Conservation (phyloP, 352 stramenopile genomes). For the Pythium sukuiense region DNA sequence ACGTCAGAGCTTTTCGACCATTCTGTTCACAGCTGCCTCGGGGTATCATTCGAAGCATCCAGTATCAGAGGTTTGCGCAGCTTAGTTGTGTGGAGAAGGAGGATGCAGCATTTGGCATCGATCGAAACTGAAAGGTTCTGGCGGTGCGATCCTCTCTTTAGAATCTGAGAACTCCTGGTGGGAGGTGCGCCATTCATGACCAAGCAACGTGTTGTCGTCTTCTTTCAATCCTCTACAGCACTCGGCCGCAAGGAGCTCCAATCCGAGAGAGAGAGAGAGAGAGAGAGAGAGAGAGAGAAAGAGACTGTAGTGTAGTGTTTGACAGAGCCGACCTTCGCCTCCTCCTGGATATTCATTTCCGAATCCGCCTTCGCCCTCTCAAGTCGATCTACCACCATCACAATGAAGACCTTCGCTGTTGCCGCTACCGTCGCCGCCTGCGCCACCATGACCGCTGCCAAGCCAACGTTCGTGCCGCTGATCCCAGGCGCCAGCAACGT, state of each 20-base stretch:
- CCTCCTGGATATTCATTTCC: constrained; percentile 10
- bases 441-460: constrained; percentile 19
- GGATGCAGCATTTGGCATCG: background rate
- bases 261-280: too few species aligned
- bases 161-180: background rate
- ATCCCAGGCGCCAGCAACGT: constrained; percentile 26
- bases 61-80: background rate
- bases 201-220: too few species aligned
- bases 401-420: constrained; percentile 21
- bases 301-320: too few species aligned
- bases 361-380: constrained; percentile 11
- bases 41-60: background rate
- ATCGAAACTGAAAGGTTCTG: background rate
- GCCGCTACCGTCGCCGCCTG: constrained; percentile 10
- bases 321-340: background rate
- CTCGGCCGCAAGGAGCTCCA: too few species aligned
- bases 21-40: background rate
- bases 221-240: too few species aligned
- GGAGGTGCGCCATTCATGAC: background rate
- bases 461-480: constrained; percentile 20
- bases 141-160: background rate
- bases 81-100: too few species aligned
- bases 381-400: constrained; percentile 3
- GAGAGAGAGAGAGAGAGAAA: too few species aligned
- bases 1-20: background rate